Conservation (phyloP, 768 basidiomycete genomes). For the Paxillus rubicundulus region DNA sequence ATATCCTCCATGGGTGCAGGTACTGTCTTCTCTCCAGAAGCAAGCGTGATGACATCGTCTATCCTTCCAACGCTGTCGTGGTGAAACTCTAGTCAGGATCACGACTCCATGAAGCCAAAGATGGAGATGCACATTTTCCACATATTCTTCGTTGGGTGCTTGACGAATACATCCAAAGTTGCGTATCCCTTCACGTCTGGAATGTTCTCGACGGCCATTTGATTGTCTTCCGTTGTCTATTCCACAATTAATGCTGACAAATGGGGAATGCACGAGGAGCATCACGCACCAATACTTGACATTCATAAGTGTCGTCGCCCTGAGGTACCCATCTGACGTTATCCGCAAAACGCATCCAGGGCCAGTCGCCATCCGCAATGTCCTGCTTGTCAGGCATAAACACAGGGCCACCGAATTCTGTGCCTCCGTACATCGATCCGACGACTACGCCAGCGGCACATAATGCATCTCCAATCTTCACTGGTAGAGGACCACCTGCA, state of each 20-base stretch:
- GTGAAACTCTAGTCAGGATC: not conserved
- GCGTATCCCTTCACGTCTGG: constrained; percentile 40
- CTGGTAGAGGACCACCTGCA: constrained; percentile 38
- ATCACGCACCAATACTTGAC: constrained; percentile 35
- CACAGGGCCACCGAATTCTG: constrained; percentile 21
- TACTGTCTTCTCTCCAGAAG: constrained; percentile 33
- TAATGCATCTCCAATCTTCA: constrained; percentile 34
- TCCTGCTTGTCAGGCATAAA: not conserved
- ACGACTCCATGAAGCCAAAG: not conserved
- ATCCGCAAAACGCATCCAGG: constrained; percentile 33
- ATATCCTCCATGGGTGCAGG: too few species aligned
- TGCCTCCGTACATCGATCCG: constrained; percentile 37
- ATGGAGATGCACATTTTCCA: constrained; percentile 34
- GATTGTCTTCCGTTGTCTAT: constrained; percentile 10
- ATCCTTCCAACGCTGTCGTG: constrained; percentile 36
- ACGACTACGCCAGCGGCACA: constrained; percentile 33
- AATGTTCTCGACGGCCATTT: constrained; percentile 32
- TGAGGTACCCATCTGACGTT: constrained; percentile 31
- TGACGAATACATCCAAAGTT: constrained; percentile 44
- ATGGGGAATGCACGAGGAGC: not conserved
- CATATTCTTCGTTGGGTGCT: constrained; percentile 42
- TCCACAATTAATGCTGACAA: not conserved
- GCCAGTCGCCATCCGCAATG: constrained; percentile 30
- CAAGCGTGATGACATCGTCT: constrained; percentile 32
- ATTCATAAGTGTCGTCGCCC: constrained; percentile 36